Percentiles rank a stretch among this genome's conserved stretches.
These are phyloP conservation scores for Coemansia sp. DNA, from an alignment of 192 early-diverging fungal genomes.

Conservation along the genomic window DNA sequence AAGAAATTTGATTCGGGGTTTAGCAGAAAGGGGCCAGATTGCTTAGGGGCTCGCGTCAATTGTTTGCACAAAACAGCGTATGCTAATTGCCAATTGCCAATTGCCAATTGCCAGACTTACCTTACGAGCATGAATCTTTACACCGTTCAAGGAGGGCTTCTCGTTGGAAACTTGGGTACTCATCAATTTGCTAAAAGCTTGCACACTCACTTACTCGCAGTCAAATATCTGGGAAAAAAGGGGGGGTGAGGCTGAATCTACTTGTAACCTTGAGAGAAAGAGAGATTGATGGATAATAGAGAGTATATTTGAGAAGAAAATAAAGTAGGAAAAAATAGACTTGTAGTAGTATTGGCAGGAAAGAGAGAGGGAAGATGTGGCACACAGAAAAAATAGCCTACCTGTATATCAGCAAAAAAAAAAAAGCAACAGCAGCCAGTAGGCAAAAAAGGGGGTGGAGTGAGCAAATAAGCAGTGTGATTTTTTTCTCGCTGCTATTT, in stretches of 20 bases:
- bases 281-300: neutral
- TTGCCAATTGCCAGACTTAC: constrained; percentile 15
- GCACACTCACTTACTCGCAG: neutral
- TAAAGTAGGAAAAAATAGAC: neutral
- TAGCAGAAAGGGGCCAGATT: too few relatives aligned
- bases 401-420: too few relatives aligned
- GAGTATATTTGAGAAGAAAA: neutral
- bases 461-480: too few relatives aligned
- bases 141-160: constrained; percentile 56
- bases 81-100: neutral
- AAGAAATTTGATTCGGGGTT: neutral
- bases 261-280: too few relatives aligned
- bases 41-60: too few relatives aligned
- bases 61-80: too few relatives aligned
- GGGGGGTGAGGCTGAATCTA: constrained; percentile 1
- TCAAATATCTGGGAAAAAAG: neutral
- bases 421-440: too few relatives aligned
- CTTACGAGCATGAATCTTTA: constrained; percentile 49
- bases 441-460: too few relatives aligned
- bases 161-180: constrained; percentile 50
- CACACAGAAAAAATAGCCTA: too few relatives aligned
- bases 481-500: too few relatives aligned
- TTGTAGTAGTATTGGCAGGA: too few relatives aligned
- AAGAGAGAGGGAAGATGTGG: too few relatives aligned
- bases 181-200: constrained; percentile 28